Evolutionary conservation across 495 filamentous ascomycete species (phyloP), one percentile per base, ranked within the genome.

Genomic region (Melanomma pulvis-pyrius): DNA sequence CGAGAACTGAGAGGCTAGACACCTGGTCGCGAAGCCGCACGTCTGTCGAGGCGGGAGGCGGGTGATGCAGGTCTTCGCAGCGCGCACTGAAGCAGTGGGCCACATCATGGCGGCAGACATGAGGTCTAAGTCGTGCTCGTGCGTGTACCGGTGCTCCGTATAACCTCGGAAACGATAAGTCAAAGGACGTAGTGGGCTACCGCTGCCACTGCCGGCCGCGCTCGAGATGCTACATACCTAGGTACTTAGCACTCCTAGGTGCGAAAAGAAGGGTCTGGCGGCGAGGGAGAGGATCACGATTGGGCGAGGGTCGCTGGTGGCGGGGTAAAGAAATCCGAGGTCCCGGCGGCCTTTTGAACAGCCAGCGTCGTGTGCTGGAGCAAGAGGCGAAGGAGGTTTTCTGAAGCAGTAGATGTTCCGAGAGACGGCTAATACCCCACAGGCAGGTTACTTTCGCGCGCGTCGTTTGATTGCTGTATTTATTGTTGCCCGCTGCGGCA

Each of bases 311-410:
- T 3, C 4, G n/a, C 36, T 1, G 21, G 5, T 29, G 9, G 67
- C 67, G 67, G 67, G 67, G 67, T 66, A 70, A 62, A 41, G 61
- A 55, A 57, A 50, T 67, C 68, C 68, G 62, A 70, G 68, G 68
- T 58, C n/a, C 36, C 2, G 5, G 12, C 30, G 30, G 30, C 30
- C 12, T 34, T 34, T 34, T 34, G 30, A 34, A 34, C 30, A 36
- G 32, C 32, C 6, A 13, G 6, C 13, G 32, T 36, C 32, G 13
- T 7, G 39, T 6, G 13, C 13, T 2, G 39, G 13, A 44, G 9
- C 17, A 12, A n/a, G 4, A 17, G 39, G 39, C 39, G 39, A n/a
- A n/a, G n/a, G n/a, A n/a, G n/a, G n/a, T n/a, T 44, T 30, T 32
- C 26, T 32, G 51, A 54, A 54, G 51, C 51, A 54, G 51, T 11